Conservation (phyloP, 2,329 filamentous ascomycete genomes). For the Trichoderma sp. region DNA sequence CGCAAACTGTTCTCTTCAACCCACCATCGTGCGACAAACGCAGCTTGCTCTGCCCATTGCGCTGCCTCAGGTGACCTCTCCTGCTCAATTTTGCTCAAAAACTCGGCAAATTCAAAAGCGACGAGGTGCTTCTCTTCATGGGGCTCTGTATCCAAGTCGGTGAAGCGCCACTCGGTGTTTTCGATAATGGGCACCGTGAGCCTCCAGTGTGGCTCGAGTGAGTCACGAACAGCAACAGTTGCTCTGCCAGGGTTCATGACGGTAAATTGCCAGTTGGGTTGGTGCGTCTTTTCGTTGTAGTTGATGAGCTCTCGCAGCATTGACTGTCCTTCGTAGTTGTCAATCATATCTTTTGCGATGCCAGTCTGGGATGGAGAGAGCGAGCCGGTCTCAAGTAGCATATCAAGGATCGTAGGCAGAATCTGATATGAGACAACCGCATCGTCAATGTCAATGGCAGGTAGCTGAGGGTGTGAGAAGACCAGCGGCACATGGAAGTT, state of each 20-base stretch:
- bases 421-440: slow-evolving; percentile 37
- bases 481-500: slow-evolving; percentile 38
- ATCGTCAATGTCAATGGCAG: slow-evolving; percentile 35
- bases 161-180: slow-evolving; percentile 33
- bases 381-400: slow-evolving; percentile 36
- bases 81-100: slow-evolving; percentile 23
- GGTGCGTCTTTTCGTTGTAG: slow-evolving; percentile 17
- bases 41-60: slow-evolving; percentile 28
- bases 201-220: slow-evolving; percentile 28
- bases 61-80: slow-evolving; percentile 23
- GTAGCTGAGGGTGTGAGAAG: slow-evolving; percentile 36
- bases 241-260: slow-evolving; percentile 33
- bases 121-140: slow-evolving; percentile 26
- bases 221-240: slow-evolving; percentile 30
- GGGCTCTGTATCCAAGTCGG: slow-evolving; percentile 26
- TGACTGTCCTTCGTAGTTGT: slow-evolving; percentile 32
- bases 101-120: slow-evolving; percentile 25
- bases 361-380: slow-evolving; percentile 22
- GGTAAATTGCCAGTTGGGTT: slow-evolving; percentile 31
- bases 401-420: slow-evolving; percentile 37
- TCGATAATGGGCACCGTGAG: slow-evolving; percentile 31
- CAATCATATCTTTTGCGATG: slow-evolving; percentile 27
- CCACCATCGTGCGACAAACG: slow-evolving; percentile 29
- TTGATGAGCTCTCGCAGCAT: slow-evolving; percentile 28
- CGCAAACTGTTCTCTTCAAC: slow-evolving; percentile 28